These are phyloP conservation scores for Amanita polypyramis DNA, from an alignment of 768 basidiomycete species.

Conservation along the genomic window DNA sequence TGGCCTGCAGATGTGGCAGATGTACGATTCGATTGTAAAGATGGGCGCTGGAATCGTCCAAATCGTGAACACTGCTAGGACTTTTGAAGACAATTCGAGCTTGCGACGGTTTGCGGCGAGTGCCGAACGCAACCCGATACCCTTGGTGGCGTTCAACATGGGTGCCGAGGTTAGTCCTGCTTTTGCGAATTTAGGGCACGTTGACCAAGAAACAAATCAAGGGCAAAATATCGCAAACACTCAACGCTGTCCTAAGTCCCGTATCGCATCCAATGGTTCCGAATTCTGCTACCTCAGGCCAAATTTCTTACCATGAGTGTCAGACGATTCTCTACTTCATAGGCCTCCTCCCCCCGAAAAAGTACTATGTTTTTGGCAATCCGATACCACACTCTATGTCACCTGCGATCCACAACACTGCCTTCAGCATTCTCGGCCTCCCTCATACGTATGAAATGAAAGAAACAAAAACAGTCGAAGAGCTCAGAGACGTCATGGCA, in stretches of 20 bases:
- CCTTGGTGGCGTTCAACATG: constrained; percentile 72
- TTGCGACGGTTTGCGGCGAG: constrained; percentile 46
- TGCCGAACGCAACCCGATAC: constrained; percentile 31
- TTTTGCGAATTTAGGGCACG: background rate
- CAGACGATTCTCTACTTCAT: constrained; percentile 52
- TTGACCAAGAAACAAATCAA: constrained; percentile 9
- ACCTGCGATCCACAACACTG: constrained; percentile 69
- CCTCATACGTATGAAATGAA: constrained; percentile 53
- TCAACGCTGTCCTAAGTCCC: constrained; percentile 63
- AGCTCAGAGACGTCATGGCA: constrained; percentile 34
- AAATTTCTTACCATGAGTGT: constrained; percentile 59
- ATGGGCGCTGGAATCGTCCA: constrained; percentile 62
- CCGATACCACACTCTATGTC: constrained; percentile 67
- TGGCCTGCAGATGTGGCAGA: constrained; percentile 35
- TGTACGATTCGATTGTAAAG: constrained; percentile 37
- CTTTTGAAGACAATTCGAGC: constrained; percentile 49
- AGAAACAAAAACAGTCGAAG: constrained; percentile 42
- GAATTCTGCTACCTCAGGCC: constrained; percentile 58
- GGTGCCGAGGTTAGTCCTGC: constrained; percentile 27
- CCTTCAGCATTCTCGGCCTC: constrained; percentile 50
- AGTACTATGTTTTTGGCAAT: constrained; percentile 60
- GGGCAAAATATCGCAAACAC: constrained; percentile 65
- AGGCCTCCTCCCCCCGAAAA: constrained; percentile 47
- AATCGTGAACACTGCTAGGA: constrained; percentile 55
- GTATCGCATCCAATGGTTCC: constrained; percentile 69